phyloP scores from a whole-genome alignment of 139 green algal species.

The Tetratostichococcus sp. region DNA sequence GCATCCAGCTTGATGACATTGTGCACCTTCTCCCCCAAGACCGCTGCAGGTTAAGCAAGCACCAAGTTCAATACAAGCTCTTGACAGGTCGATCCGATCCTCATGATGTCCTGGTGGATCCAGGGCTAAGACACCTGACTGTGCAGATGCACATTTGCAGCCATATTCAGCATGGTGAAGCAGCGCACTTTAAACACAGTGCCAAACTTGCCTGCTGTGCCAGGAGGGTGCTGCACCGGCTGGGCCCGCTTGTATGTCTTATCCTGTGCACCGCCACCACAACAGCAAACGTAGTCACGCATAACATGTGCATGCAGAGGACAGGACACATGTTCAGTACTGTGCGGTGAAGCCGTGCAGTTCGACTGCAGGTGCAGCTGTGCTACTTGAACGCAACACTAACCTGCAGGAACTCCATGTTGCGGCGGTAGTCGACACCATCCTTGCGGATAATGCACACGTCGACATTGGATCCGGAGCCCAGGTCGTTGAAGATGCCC shows the following conservation, averaged over 20 bases:
- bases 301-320: too few species aligned
- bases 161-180: too few species aligned
- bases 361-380: too few species aligned
- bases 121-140: too few species aligned
- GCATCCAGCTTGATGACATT: conserved; percentile 48
- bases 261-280: too few species aligned
- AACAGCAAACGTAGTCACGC: too few species aligned
- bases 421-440: conserved; percentile 83
- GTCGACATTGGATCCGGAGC: conserved; percentile 95
- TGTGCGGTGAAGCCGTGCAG: too few species aligned
- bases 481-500: conserved; percentile 96
- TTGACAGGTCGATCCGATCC: too few species aligned
- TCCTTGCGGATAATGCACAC: conserved; percentile 93
- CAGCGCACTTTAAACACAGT: too few species aligned
- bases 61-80: neutral
- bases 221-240: conserved; percentile 65
- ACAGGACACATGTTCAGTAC: too few species aligned
- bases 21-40: conserved; percentile 44
- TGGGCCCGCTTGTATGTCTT: conserved; percentile 84
- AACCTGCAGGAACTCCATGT: conserved; percentile 79
- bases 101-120: neutral
- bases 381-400: too few species aligned
- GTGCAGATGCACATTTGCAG: too few species aligned
- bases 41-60: conserved; percentile 29
- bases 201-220: conserved; percentile 62